A percentile compares a stretch with the other conserved stretches of the same genome.
Evolutionary conservation across 306 rosid genomes (phyloP).

Genomic region (Rosa multiflora): DNA sequence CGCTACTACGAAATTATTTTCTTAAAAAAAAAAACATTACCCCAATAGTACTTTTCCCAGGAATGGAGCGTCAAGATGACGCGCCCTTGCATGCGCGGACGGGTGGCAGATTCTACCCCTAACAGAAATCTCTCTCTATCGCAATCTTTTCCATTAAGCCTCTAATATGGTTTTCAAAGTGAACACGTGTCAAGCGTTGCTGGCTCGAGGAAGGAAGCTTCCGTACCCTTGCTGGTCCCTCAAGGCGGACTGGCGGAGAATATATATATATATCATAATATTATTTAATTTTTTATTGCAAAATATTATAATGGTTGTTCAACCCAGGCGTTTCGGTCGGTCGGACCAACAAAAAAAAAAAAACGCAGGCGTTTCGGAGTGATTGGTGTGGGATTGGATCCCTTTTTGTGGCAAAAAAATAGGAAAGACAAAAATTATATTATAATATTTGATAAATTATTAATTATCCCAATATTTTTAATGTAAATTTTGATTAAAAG

Average conservation of each 20-base stretch:
- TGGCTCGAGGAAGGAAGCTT: background rate
- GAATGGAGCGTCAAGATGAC: background rate
- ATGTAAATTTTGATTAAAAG: background rate
- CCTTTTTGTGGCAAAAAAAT: background rate
- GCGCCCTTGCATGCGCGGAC: background rate
- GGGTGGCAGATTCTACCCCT: background rate
- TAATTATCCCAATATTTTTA: background rate
- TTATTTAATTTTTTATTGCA: background rate
- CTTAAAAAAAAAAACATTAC: too few species aligned
- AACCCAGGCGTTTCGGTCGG: background rate
- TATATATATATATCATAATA: background rate
- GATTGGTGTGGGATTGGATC: background rate
- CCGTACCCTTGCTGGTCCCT: background rate
- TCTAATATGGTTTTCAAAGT: too few species aligned
- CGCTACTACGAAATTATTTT: too few species aligned
- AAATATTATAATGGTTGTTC: background rate
- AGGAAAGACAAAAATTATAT: background rate
- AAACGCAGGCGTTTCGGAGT: background rate
- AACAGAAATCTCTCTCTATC: conserved; percentile 12
- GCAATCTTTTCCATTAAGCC: background rate
- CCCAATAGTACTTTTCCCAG: too few species aligned
- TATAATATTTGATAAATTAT: background rate
- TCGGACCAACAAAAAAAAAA: background rate
- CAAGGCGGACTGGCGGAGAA: background rate
- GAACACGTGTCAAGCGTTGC: conserved; percentile 1